Base-by-base conservation (phyloP, 257 asterid genomes). In the Penstemon newberryi region DNA sequence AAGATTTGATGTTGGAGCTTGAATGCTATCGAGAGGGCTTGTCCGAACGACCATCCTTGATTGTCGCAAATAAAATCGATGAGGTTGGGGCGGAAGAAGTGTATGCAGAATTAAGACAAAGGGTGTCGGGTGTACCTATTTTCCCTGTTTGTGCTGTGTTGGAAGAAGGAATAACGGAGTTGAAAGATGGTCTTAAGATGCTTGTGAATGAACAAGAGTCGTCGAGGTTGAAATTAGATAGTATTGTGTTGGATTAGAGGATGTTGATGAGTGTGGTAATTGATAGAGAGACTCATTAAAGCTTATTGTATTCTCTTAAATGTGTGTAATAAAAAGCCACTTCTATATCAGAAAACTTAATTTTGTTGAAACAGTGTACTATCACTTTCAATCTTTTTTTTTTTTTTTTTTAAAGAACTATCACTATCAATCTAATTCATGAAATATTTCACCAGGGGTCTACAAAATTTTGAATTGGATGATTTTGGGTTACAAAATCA, bases 81-180 rank as follows among this genome's bases (percentile, higher is more conserved):
- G 96, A 90, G 70, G 80, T 46, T 0, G 97, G 99, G 72, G 86
- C 97, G 2, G 92, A 87, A 15, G 86, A 79, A 59, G 95, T 83
- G 53, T 87, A 54, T 45, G 72, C 89, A 73, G 97, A 93, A 69
- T 69, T 93, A 36, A 88, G 71, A 72, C 72, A 56, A 60, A 83
- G 99, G 69, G 97, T 89, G 65, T 19, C 18, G 0, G 88, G 84
- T 8, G 86, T 86, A 13, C 83, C 83, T 3, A 78, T 91, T 7
- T 91, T 81, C 53, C 91, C 97, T n/a, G 95, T 89, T 25, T 87
- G 97, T 74, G 99, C 99, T 63, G 96, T 89, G 71, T 70, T 91
- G 61, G 96, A 73, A 74, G 96, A 93, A 81, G 99, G 97, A 7
- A 73, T 87, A 64, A n/a, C 74, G 1, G 92, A 87, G 80, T 75